Conservation (phyloP, 768 basidiomycete genomes). For the Boletus vinaceobasis region DNA sequence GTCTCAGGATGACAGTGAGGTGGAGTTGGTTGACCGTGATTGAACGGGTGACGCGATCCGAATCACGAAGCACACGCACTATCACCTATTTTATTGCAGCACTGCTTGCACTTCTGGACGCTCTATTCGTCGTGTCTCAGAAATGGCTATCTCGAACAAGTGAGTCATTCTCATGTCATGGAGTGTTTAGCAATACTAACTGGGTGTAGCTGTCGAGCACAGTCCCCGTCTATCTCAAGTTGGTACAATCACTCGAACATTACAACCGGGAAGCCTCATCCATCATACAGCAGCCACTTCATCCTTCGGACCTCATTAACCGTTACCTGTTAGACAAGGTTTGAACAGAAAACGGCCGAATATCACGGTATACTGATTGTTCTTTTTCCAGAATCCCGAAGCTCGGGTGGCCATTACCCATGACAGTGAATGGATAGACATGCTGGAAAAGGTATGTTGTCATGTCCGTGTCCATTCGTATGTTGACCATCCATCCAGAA, state of each 20-base stretch:
- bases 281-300: too few relatives aligned
- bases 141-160: too few relatives aligned
- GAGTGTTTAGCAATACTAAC: too few relatives aligned
- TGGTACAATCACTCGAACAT: background rate
- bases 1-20: constrained; percentile 7
- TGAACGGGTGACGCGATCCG: too few relatives aligned
- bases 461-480: background rate
- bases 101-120: too few relatives aligned
- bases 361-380: background rate
- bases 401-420: constrained; percentile 8
- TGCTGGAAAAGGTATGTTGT: background rate
- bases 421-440: constrained; percentile 8
- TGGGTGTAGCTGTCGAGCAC: too few relatives aligned
- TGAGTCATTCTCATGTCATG: too few relatives aligned
- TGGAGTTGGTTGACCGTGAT: background rate
- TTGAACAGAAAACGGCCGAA: background rate
- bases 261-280: background rate
- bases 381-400: background rate
- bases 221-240: constrained; percentile 3
- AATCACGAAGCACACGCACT: background rate
- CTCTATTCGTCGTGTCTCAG: too few relatives aligned
- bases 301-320: constrained; percentile 9
- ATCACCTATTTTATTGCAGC: background rate
- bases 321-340: constrained; percentile 8
- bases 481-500: too few relatives aligned